Base-by-base conservation (phyloP, 805 yeast genomes). In the Wickerhamomyces bisporus region DNA sequence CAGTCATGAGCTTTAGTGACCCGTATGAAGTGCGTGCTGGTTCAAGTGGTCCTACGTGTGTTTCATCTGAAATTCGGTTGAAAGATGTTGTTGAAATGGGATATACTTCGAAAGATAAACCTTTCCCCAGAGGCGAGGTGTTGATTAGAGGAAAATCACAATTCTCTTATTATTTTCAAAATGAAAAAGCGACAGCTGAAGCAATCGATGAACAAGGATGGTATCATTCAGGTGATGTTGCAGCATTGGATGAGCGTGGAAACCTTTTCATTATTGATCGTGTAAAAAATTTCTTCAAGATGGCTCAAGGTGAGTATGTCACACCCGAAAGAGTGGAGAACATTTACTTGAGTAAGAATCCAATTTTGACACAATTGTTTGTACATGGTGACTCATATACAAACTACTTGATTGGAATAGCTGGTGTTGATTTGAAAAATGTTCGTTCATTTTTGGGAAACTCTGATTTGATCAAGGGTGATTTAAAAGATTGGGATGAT, bases 301-400 rank as follows among this genome's bases (percentile, higher is more conserved):
- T 70, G 31, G 61, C 70, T 7, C 74, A 70, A 47, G 75, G 75
- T 14, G 74, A 70, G 57, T 79, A 77, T 52, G 68, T 79, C 25
- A 75, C 81, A 6, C 84, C 84, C 3, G 85, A 79, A 52, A 75
- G 67, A 53, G 70, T 79, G 41, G 86, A 79, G 50, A 75, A 73
- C 45, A 58, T 61, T n/a, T 77, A 78, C 51, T 55, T 74, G 17
- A 60, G 75, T 2, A 53, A 59, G 14, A 64, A 66, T 48, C 63
- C 77, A 3, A 29, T 47, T 21, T 44, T 68, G 26, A 50, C 68
- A 4, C 82, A 77, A 53, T 44, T 71, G 20, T 76, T 64, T 45
- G 71, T 69, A 12, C 77, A 77, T 50, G 85, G 85, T 16, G 78
- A 76, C 49, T 66, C 79, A 1, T 55, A 64, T 13, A 60, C 68